These are phyloP conservation scores for Chondrus crispus DNA, from an alignment of 23 red algal genomes.

Conservation along the genomic window DNA sequence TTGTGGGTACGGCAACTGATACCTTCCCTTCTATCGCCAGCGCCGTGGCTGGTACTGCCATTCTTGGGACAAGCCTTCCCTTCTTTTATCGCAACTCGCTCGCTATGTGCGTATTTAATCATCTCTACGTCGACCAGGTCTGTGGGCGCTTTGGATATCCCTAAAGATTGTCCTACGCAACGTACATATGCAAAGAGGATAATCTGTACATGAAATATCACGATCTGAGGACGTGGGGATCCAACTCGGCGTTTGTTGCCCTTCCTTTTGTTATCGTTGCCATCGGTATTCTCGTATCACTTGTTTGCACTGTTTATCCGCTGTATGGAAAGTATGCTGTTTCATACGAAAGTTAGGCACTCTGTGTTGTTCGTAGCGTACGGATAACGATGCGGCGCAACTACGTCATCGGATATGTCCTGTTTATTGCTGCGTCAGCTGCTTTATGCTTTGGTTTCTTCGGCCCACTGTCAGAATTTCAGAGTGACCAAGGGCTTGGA, in stretches of 20 bases:
- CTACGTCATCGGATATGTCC: not conserved
- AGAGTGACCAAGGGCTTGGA: slow-evolving; percentile 14
- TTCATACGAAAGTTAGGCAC: not conserved
- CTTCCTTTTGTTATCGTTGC: slow-evolving; percentile 62
- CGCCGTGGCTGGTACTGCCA: slow-evolving; percentile 31
- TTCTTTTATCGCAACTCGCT: slow-evolving; percentile 59
- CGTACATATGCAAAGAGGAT: slow-evolving; percentile 49
- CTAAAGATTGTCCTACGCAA: slow-evolving; percentile 45
- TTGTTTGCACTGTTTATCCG: slow-evolving; percentile 7
- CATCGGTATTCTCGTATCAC: slow-evolving; percentile 13
- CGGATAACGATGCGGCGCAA: not conserved
- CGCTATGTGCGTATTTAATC: slow-evolving; percentile 69
- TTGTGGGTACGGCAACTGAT: slow-evolving; percentile 47
- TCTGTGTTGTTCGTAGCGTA: not conserved
- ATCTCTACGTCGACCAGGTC: slow-evolving; percentile 50
- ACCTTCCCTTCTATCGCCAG: slow-evolving; percentile 55
- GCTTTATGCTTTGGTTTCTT: slow-evolving; percentile 46
- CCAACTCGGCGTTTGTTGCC: slow-evolving; percentile 65
- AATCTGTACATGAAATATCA: slow-evolving; percentile 57
- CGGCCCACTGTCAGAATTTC: slow-evolving; percentile 52
- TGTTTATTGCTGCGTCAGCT: not conserved
- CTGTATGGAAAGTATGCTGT: not conserved
- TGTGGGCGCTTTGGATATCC: slow-evolving; percentile 75
- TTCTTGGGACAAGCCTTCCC: slow-evolving; percentile 50
- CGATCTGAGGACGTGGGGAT: slow-evolving; percentile 1